phyloP scores from a whole-genome alignment of 306 rosid species.

The Leucaena leucocephala region DNA sequence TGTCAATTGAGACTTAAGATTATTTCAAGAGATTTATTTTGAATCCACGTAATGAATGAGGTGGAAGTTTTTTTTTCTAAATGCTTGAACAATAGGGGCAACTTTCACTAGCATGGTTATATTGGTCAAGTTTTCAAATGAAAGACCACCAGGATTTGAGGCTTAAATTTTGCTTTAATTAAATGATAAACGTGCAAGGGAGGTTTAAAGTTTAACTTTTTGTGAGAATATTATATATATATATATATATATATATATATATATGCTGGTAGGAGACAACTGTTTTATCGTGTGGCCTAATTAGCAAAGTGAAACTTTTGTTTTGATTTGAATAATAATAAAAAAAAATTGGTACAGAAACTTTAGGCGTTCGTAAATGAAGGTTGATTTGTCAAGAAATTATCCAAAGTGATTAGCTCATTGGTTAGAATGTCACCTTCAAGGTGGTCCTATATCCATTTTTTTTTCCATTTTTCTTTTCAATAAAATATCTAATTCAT shows the following conservation, averaged over 20 bases:
- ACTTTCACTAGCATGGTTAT: not conserved
- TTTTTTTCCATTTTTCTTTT: not conserved
- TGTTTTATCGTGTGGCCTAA: slow-evolving; percentile 19
- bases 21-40: not conserved
- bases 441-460: slow-evolving; percentile 16
- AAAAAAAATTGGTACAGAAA: not conserved
- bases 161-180: slow-evolving; percentile 6
- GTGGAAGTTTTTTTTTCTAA: not conserved
- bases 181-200: not conserved
- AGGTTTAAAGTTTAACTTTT: not conserved
- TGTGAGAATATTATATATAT: not conserved
- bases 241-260: too few relatives aligned
- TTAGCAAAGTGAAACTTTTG: slow-evolving; percentile 15
- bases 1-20: not conserved
- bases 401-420: slow-evolving; percentile 13
- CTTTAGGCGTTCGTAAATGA: not conserved
- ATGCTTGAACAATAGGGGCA: not conserved
- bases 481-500: not conserved
- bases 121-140: not conserved
- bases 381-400: slow-evolving; percentile 9
- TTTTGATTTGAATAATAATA: not conserved
- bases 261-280: slow-evolving; percentile 25
- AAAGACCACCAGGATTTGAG: slow-evolving; percentile 2
- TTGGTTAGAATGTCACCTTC: slow-evolving; percentile 37
- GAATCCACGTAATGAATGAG: not conserved